These are phyloP conservation scores for Arthrobotrys conoides DNA, from an alignment of 2,329 filamentous ascomycete genomes.

Conservation along the genomic window DNA sequence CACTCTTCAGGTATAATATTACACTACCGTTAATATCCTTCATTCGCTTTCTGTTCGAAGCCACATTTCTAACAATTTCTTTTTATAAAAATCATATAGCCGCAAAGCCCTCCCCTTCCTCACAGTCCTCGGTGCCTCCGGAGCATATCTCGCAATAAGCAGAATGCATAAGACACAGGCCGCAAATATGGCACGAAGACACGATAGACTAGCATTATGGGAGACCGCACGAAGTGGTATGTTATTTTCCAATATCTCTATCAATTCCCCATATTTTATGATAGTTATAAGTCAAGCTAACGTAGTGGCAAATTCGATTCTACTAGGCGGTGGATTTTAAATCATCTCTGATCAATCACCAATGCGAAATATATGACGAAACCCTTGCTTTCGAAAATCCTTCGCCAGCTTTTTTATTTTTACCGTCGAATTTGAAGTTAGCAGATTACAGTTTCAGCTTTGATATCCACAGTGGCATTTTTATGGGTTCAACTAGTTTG, in stretches of 20 bases:
- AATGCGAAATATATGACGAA: background rate
- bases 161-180: slow-evolving; percentile 41
- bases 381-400: background rate
- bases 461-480: slow-evolving; percentile 3
- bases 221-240: slow-evolving; percentile 59
- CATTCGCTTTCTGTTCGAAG: background rate
- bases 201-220: slow-evolving; percentile 48
- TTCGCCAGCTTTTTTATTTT: background rate
- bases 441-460: background rate
- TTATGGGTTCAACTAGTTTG: background rate
- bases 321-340: slow-evolving; percentile 56
- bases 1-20: slow-evolving; percentile 46
- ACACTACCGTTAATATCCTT: background rate
- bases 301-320: background rate
- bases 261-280: background rate
- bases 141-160: slow-evolving; percentile 53
- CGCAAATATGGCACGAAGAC: slow-evolving; percentile 39
- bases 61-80: slow-evolving; percentile 1
- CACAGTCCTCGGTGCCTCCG: slow-evolving; percentile 56
- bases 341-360: too few species aligned
- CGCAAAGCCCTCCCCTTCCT: slow-evolving; percentile 56
- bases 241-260: background rate
- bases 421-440: background rate
- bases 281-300: background rate
- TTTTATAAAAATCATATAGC: slow-evolving; percentile 24